Percentiles rank a stretch among this genome's conserved stretches.
phyloP scores from a whole-genome alignment of 2,329 filamentous ascomycete species.

The Colletotrichum ledebouriae region DNA sequence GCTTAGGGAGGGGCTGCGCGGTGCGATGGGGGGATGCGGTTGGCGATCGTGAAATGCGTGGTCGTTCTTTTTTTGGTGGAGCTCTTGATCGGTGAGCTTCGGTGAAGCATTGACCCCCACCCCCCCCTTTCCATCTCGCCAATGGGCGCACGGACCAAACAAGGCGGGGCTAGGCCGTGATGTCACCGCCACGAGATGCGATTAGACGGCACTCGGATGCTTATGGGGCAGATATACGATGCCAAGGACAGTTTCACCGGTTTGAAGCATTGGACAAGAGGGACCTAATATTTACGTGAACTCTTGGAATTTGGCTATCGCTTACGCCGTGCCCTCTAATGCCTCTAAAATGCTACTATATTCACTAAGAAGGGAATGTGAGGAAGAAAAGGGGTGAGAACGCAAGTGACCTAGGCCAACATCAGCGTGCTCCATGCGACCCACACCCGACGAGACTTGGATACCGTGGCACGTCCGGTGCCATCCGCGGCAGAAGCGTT shows the following conservation, averaged over 20 bases:
- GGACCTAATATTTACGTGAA: neutral
- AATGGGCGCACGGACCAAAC: constrained; percentile 10
- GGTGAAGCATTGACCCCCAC: neutral
- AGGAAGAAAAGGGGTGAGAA: constrained; percentile 42
- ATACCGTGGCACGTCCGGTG: constrained; percentile 57
- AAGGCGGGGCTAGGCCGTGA: constrained; percentile 12
- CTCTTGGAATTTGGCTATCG: constrained; percentile 8
- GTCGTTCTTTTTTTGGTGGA: constrained; percentile 27
- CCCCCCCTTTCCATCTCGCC: no score
- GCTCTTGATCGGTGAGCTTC: constrained; percentile 6
- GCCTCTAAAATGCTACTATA: constrained; percentile 21
- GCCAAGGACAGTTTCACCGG: neutral
- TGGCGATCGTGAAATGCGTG: constrained; percentile 6
- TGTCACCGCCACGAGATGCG: constrained; percentile 19
- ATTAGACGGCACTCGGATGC: neutral
- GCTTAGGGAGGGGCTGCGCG: neutral
- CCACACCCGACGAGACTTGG: constrained; percentile 60
- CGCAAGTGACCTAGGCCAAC: constrained; percentile 9
- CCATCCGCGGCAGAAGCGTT: constrained; percentile 29
- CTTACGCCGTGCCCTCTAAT: constrained; percentile 30
- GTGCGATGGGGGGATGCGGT: neutral
- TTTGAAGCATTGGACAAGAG: neutral
- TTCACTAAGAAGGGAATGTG: neutral
- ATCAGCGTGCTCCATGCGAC: constrained; percentile 71
- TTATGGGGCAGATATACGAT: neutral